Evolutionary conservation across 2,329 filamentous ascomycete genomes (phyloP), one percentile per base, ranked within the genome.

Genomic region (Gremmenia infestans): DNA sequence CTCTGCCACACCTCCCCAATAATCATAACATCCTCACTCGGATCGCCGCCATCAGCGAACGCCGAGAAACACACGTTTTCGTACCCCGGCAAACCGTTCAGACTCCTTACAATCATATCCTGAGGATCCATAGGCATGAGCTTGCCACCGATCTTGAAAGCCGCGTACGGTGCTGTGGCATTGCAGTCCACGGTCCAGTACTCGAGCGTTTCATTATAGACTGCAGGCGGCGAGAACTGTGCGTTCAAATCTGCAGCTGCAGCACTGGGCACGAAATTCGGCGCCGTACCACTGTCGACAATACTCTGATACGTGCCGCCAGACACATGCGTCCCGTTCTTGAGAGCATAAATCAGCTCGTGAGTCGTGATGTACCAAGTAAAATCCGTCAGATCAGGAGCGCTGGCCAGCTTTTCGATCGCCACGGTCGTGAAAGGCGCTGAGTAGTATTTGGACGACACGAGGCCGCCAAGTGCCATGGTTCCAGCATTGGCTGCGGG

Each of bases 291-390:
- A 5, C 48, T 55, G 37, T 65, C 61, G 15, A 60, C 32, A 17
- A 58, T 53, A 11, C 19, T 23, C 73, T 43, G 68, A 60, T 1
- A 55, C 53, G 1, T 40, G 11, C 45, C 45, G 23, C 45, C 45
- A 2, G 45, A 47, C 19, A 22, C 19, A 12, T 25, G 32, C 9
- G 57, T 57, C 12, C 64, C 65, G 12, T 32, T 52, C 39, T 36
- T 46, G 9, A 28, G 19, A 9, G 19, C 45, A 28, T 47, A 47
- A 22, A 47, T 25, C 7, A 47, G 19, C 8, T 47, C 45, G 25
- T 47, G 45, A 4, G 45, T 47, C 5, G 23, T 25, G 7, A 22
- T 47, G 25, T 47, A 47, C 19, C 19, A 47, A 6, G 8, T 47
- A 4, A 47, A n/a, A 25, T 25, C 45, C 45, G 45, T 14, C 19